Evolutionary conservation across 2,329 filamentous ascomycete species (phyloP).

Genomic region (Penicillium aurantiogriseum): DNA sequence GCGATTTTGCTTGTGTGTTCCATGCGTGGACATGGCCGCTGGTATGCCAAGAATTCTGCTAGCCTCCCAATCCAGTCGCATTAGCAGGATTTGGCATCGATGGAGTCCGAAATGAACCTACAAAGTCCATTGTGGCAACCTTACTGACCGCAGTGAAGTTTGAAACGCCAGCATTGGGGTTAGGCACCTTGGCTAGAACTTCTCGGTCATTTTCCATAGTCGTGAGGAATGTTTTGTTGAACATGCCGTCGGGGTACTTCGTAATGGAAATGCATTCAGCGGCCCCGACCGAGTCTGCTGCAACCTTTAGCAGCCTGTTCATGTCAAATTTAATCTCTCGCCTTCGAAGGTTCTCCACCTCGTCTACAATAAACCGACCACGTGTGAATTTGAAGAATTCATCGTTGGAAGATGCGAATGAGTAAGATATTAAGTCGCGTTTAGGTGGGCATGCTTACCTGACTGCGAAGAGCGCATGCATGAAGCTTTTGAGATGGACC

Average conservation of each 20-base stretch:
- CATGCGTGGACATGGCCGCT: slow-evolving; percentile 20
- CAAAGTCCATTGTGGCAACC: slow-evolving; percentile 35
- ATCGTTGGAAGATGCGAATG: slow-evolving; percentile 17
- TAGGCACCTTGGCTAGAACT: slow-evolving; percentile 37
- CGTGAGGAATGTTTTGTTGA: slow-evolving; percentile 31
- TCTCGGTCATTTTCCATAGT: slow-evolving; percentile 31
- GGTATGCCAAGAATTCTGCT: slow-evolving; percentile 25
- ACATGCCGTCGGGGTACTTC: slow-evolving; percentile 34
- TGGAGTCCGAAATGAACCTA: slow-evolving; percentile 9
- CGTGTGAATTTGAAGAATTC: slow-evolving; percentile 33
- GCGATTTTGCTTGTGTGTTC: slow-evolving; percentile 21
- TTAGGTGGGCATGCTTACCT: slow-evolving; percentile 16
- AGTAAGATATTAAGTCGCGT: slow-evolving; percentile 14
- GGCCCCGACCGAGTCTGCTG: slow-evolving; percentile 21
- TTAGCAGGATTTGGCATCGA: neutral
- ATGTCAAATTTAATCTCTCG: slow-evolving; percentile 25
- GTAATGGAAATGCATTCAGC: slow-evolving; percentile 17
- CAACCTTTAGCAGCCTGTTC: slow-evolving; percentile 21
- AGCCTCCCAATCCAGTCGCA: slow-evolving; percentile 11
- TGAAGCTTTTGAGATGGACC: slow-evolving; percentile 15
- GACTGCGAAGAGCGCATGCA: slow-evolving; percentile 6
- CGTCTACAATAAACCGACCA: slow-evolving; percentile 29
- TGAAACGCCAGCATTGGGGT: slow-evolving; percentile 31
- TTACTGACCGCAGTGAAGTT: slow-evolving; percentile 38
- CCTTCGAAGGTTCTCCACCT: slow-evolving; percentile 24